phyloP scores from a whole-genome alignment of 805 yeast species.

The Blastobotrys muscicola region DNA sequence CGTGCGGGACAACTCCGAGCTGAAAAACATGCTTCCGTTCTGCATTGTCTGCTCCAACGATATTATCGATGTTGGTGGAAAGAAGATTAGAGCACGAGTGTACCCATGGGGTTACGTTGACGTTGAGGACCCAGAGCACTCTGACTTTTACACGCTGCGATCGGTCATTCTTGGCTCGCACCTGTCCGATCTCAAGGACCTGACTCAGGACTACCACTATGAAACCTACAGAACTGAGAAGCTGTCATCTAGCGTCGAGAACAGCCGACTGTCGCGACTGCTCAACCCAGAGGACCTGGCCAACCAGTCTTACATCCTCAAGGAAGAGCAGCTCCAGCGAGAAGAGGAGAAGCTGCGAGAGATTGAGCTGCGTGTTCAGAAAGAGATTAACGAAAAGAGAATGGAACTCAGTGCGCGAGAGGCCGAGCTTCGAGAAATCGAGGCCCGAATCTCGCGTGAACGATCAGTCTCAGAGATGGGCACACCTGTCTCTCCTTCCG shows the following conservation, averaged over 20 bases:
- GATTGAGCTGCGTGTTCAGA: conserved; percentile 29
- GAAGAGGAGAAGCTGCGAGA: conserved; percentile 31
- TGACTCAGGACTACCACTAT: conserved; percentile 66
- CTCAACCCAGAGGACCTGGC: conserved; percentile 32
- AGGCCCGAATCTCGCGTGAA: conserved; percentile 24
- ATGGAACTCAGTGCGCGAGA: conserved; percentile 30
- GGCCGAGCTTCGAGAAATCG: conserved; percentile 31
- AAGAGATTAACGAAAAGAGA: conserved; percentile 31
- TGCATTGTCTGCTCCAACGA: conserved; percentile 48
- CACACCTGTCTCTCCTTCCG: no score
- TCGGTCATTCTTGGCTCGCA: conserved; percentile 67
- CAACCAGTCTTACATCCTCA: conserved; percentile 29
- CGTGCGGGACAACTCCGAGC: conserved; percentile 25
- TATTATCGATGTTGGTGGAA: conserved; percentile 26
- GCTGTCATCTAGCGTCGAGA: conserved; percentile 27
- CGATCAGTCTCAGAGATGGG: conserved; percentile 1
- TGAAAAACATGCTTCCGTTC: conserved; percentile 47
- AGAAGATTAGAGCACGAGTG: conserved; percentile 36
- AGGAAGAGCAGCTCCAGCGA: conserved; percentile 34
- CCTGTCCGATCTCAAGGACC: conserved; percentile 68
- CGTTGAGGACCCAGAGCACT: conserved; percentile 27
- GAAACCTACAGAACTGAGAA: conserved; percentile 74
- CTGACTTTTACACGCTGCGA: conserved; percentile 35
- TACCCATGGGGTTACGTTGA: conserved; percentile 56
- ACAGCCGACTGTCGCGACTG: conserved; percentile 17